These are phyloP conservation scores for Cyberlindnera suaveolens DNA, from an alignment of 805 yeast species.

Conservation along the genomic window DNA sequence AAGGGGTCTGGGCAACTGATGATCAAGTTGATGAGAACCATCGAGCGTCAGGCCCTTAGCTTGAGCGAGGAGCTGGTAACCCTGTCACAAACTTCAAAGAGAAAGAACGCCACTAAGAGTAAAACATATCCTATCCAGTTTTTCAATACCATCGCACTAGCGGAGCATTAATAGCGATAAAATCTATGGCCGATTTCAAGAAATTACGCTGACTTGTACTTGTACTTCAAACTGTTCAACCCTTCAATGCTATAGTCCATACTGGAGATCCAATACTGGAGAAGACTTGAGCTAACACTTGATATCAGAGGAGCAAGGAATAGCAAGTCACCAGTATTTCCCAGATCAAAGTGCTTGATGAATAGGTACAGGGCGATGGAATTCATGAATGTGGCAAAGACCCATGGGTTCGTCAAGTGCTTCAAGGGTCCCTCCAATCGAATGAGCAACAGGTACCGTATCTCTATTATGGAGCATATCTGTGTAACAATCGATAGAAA, in stretches of 20 bases:
- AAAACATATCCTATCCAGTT: not conserved
- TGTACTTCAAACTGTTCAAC: constrained; percentile 9
- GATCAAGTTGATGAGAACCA: constrained; percentile 12
- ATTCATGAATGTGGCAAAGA: constrained; percentile 5
- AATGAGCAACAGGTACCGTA: constrained; percentile 7
- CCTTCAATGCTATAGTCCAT: constrained; percentile 5
- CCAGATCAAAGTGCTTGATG: constrained; percentile 1
- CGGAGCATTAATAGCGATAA: not conserved
- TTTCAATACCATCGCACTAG: not conserved
- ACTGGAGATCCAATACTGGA: constrained; percentile 7
- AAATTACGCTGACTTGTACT: constrained; percentile 12
- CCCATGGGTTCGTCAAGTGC: constrained; percentile 1
- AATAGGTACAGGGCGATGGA: constrained; percentile 2
- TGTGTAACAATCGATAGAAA: constrained; percentile 5
- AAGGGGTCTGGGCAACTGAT: constrained; percentile 19
- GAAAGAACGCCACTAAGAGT: not conserved
- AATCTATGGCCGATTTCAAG: not conserved
- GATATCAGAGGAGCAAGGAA: constrained; percentile 8
- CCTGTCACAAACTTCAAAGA: not conserved
- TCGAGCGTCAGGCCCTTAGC: not conserved
- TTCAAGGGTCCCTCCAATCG: not conserved
- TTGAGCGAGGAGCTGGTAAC: not conserved
- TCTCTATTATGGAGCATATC: constrained; percentile 3
- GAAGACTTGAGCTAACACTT: constrained; percentile 5
- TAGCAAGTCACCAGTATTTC: constrained; percentile 2